These are phyloP conservation scores for Zoysia pacifica DNA, from an alignment of 176 grass and related monocot species.

Conservation along the genomic window DNA sequence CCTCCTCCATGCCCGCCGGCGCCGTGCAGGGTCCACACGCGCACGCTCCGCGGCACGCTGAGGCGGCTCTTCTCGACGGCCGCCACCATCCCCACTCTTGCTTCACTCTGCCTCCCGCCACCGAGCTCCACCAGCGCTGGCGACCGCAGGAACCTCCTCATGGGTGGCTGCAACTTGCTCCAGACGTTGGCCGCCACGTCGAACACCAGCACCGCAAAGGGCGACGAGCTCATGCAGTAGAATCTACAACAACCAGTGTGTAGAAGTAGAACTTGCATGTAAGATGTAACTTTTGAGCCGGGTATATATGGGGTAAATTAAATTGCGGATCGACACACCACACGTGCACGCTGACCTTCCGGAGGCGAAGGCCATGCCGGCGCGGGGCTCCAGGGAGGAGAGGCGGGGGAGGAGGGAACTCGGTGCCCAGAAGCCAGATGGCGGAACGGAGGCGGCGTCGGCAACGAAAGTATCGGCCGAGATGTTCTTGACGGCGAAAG, in stretches of 20 bases:
- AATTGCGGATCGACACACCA: background rate
- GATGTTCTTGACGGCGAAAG: constrained; percentile 96
- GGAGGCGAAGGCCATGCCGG: constrained; percentile 66
- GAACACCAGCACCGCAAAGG: constrained; percentile 73
- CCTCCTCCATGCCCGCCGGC: background rate
- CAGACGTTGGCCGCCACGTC: constrained; percentile 70
- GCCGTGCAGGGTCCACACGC: constrained; percentile 69
- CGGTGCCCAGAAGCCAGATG: constrained; percentile 65
- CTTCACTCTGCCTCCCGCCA: constrained; percentile 38
- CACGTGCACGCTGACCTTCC: constrained; percentile 33
- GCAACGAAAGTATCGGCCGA: constrained; percentile 83
- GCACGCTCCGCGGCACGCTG: constrained; percentile 86
- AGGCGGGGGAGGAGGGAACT: constrained; percentile 73
- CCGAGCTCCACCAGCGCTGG: constrained; percentile 72
- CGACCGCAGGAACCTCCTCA: constrained; percentile 82
- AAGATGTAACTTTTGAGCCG: background rate
- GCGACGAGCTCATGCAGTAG: constrained; percentile 93
- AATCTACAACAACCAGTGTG: constrained; percentile 44
- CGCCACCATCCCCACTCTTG: constrained; percentile 66
- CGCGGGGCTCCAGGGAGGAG: constrained; percentile 74
- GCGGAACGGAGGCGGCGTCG: constrained; percentile 59
- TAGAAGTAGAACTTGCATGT: constrained; percentile 8
- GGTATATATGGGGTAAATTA: too few relatives aligned
- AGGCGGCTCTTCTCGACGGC: constrained; percentile 95
- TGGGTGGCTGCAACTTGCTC: constrained; percentile 88